These are phyloP conservation scores for Candida loeiensis DNA, from an alignment of 805 yeast species.

Conservation along the genomic window DNA sequence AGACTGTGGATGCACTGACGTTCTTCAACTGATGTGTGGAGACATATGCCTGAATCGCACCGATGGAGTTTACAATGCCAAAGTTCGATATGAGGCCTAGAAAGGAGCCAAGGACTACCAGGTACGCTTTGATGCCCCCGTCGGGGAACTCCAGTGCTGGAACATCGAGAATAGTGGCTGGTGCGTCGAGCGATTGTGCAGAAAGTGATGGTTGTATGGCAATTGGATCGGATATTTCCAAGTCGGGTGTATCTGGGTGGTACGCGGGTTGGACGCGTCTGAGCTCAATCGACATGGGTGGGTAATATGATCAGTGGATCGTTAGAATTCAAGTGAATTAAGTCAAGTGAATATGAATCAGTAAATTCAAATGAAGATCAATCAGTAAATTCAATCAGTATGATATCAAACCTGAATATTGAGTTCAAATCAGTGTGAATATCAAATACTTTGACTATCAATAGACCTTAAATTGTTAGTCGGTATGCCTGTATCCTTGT, in stretches of 20 bases:
- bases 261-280: constrained; percentile 1
- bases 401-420: too few relatives aligned
- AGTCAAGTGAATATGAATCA: too few relatives aligned
- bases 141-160: constrained; percentile 15
- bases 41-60: constrained; percentile 38
- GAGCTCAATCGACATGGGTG: background rate
- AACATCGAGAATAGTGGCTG: background rate
- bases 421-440: too few relatives aligned
- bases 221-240: background rate
- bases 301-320: too few relatives aligned
- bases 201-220: background rate
- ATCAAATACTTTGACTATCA: too few relatives aligned
- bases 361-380: too few relatives aligned
- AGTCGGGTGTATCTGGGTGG: constrained; percentile 1
- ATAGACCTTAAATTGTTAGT: too few relatives aligned
- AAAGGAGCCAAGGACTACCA: constrained; percentile 28
- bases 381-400: too few relatives aligned
- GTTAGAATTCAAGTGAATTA: too few relatives aligned
- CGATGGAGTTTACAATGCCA: constrained; percentile 35
- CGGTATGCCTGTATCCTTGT: too few relatives aligned
- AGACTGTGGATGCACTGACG: constrained; percentile 26
- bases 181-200: background rate
- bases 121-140: constrained; percentile 22
- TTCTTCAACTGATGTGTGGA: constrained; percentile 34
- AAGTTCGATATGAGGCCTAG: constrained; percentile 43